Base-by-base conservation (phyloP, 495 filamentous ascomycete genomes). In the Neurospora tetrasperma region DNA sequence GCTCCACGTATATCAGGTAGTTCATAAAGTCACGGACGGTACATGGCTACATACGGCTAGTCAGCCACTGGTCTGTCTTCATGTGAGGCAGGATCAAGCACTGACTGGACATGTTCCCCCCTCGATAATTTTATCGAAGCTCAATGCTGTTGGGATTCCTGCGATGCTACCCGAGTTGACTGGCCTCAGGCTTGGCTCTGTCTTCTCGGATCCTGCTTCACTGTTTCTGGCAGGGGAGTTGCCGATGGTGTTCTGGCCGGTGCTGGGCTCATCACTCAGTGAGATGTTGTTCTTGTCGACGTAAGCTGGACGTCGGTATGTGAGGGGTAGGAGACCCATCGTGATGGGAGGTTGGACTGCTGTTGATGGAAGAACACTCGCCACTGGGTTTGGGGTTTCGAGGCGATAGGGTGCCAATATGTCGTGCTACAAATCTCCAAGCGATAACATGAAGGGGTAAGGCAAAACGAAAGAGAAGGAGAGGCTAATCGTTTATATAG, bases 71-170 rank as follows among this genome's bases (percentile, higher is more conserved):
- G 16, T 74, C 3, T 11, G 42, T 38, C 39, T 18, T 27, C 5
- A 71, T 27, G 42, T 1, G 31, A 31, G 8, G 44, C 70, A 66
- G 42, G 27, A 11, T 54, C 12, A 62, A 69, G 40, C 38, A 70
- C 90, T 81, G 84, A 93, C 92, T n/a, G 92, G 91, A 75, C 92
- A 92, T 23, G 89, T 89, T n/a, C 88, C 90, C n/a, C 90, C 90
- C 46, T 83, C 78, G 31, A 94, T 86, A 75, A 94, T 92, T 27
- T 83, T 84, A 74, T 94, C 92, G 76, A 94, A 93, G 3, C 88
- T 85, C 42, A 94, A 85, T 9, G 89, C 88, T 20, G 86, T 81
- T 9, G 92, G 92, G 74, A 94, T 91, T 16, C 90, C 88, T 2
- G 66, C 40, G 0, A 75, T 54, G 68, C 69, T 59, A 7, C 71